These are phyloP conservation scores for Suhomyces ambrosiae DNA, from an alignment of 1,139 yeast genomes.

Conservation along the genomic window DNA sequence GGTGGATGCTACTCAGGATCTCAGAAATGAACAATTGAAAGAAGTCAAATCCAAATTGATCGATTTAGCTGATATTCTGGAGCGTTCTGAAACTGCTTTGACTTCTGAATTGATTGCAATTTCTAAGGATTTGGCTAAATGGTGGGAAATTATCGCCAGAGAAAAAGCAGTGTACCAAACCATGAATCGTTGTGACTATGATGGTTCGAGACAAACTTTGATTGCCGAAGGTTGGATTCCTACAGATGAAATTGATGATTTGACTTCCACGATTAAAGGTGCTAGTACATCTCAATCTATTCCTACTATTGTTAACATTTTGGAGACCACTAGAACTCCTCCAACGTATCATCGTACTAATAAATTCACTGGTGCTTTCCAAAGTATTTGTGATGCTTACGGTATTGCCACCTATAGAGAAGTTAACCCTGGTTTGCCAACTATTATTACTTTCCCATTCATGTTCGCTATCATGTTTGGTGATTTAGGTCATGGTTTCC, in stretches of 20 bases:
- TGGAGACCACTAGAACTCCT: slow-evolving; percentile 68
- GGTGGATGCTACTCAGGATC: slow-evolving; percentile 33
- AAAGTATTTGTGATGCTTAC: slow-evolving; percentile 76
- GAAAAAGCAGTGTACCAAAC: slow-evolving; percentile 72
- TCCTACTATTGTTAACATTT: slow-evolving; percentile 69
- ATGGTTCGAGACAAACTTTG: slow-evolving; percentile 61
- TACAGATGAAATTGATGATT: slow-evolving; percentile 50
- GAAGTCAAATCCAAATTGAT: slow-evolving; percentile 57
- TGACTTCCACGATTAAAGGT: slow-evolving; percentile 37
- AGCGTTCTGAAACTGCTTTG: slow-evolving; percentile 56
- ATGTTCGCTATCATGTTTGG: slow-evolving; percentile 91
- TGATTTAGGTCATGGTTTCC: slow-evolving; percentile 79
- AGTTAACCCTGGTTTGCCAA: slow-evolving; percentile 79
- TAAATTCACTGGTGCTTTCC: slow-evolving; percentile 76
- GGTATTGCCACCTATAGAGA: slow-evolving; percentile 78
- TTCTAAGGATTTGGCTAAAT: slow-evolving; percentile 66
- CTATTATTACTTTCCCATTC: slow-evolving; percentile 79
- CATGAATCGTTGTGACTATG: slow-evolving; percentile 69
- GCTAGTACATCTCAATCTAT: slow-evolving; percentile 35
- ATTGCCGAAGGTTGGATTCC: slow-evolving; percentile 86
- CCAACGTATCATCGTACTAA: slow-evolving; percentile 80
- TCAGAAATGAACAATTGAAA: slow-evolving; percentile 50
- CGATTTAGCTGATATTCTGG: slow-evolving; percentile 62
- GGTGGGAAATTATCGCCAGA: slow-evolving; percentile 70
- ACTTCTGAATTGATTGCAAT: slow-evolving; percentile 72